Evolutionary conservation across 2,329 filamentous ascomycete genomes (phyloP), one percentile per base, ranked within the genome.

Genomic region (Harringtonia lauricola): DNA sequence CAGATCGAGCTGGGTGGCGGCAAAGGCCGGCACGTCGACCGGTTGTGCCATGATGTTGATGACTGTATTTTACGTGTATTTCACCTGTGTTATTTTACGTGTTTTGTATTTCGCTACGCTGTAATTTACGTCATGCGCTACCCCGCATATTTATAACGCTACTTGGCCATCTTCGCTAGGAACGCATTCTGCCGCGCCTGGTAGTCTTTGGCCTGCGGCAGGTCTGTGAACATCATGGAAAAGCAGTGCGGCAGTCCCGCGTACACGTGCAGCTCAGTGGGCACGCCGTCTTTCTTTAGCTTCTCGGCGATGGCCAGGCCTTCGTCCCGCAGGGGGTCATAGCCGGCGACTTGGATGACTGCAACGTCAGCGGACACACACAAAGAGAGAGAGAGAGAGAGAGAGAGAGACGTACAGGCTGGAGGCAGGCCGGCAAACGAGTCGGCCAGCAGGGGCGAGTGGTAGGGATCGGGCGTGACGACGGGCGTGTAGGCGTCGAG

Each of bases 21-120:
- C 83, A 61, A 92, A 94, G 38, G 74, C 63, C 38, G 78, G 64
- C 47, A 89, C 72, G 56, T 83, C 74, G 49, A 79, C 57, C n/a
- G 69, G 64, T 17, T 26, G n/a, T n/a, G n/a, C n/a, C n/a, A n/a
- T n/a, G n/a, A n/a, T n/a, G n/a, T n/a, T n/a, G n/a, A n/a, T n/a
- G n/a, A n/a, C n/a, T n/a, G n/a, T n/a, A n/a, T n/a, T n/a, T n/a
- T n/a, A n/a, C n/a, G n/a, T n/a, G n/a, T n/a, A n/a, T n/a, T n/a
- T n/a, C n/a, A n/a, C n/a, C n/a, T n/a, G n/a, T n/a, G n/a, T n/a
- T n/a, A n/a, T n/a, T n/a, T n/a, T n/a, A n/a, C n/a, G n/a, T n/a
- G n/a, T n/a, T n/a, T n/a, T n/a, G n/a, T n/a, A n/a, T n/a, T n/a
- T n/a, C n/a, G n/a, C n/a, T n/a, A n/a, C n/a, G n/a, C n/a, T n/a